Base-by-base conservation (phyloP, 805 yeast species). In the Schizosaccharomyces cryophilus region DNA sequence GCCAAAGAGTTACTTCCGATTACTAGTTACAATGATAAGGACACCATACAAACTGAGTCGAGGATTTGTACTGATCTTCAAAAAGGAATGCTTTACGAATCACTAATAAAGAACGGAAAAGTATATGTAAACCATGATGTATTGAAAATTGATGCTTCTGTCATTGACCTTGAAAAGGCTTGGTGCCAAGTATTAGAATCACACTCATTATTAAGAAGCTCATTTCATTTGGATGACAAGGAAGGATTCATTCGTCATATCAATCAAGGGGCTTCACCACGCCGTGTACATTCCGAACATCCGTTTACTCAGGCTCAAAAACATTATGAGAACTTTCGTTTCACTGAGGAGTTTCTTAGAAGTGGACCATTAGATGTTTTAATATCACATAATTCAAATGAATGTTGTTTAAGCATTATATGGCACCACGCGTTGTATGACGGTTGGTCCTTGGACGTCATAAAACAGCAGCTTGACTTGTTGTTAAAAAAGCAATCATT, bases 31-130 rank as follows among this genome's bases (percentile, higher is more conserved):
- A 11, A 35, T 13, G 13, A 35, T 35, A 35, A 35, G 13, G 3
- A 4, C 13, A 15, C 40, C 40, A 15, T 11, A 2, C 40, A 35
- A 35, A 7, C 17, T 35, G 40, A 35, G 13, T 35, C 40, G 13
- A 19, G 51, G n/a, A n/a, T 45, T 2, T 63, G 64, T 42, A 42
- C 64, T 26, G 45, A 59, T 15, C 40, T 61, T 2, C 64, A 63
- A 42, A 42, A 31, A 21, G 58, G 64, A n/a, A 59, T 63, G 63
- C 54, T 63, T 5, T 47, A 51, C 21, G 60, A 56, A 31, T 59
- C 62, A n/a, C 31, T 61, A n/a, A 19, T 26, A 21, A 26, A 54
- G n/a, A 60, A 61, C 15, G 62, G 56, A 1, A 31, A 45, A n/a
- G 29, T 35, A 29, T 56, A 29, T 19, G 21, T 56, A n/a, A 56